These are phyloP conservation scores for Medicago lupulina DNA, from an alignment of 306 rosid genomes.

Conservation along the genomic window DNA sequence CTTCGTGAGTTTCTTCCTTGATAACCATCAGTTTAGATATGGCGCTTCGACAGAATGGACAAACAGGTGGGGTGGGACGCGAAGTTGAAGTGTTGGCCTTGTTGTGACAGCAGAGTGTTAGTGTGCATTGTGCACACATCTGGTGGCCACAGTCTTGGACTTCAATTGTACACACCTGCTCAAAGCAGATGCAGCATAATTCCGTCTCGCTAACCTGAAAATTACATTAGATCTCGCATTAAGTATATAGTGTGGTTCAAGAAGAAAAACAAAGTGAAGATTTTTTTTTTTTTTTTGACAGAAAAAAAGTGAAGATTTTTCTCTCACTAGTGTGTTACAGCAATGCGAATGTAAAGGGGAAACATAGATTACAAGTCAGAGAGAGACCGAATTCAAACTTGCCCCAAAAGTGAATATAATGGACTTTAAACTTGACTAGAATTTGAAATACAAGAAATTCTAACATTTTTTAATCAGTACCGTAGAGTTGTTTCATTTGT, in stretches of 20 bases:
- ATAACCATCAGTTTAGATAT: constrained; percentile 64
- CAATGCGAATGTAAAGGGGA: neutral
- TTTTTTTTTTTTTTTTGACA: no score
- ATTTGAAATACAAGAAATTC: no score
- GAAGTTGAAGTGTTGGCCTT: constrained; percentile 81
- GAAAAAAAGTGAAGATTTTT: neutral
- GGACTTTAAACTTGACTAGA: neutral
- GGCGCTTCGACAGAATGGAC: constrained; percentile 94
- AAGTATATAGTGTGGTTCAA: constrained; percentile 24
- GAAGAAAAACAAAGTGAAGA: neutral
- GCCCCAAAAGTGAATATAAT: neutral
- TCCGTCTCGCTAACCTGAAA: constrained; percentile 84
- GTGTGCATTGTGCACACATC: constrained; percentile 96
- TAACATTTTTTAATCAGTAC: no score
- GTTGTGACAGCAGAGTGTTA: constrained; percentile 94
- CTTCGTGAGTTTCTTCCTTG: constrained; percentile 56
- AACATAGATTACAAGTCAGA: neutral
- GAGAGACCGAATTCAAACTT: neutral
- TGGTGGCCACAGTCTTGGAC: constrained; percentile 90
- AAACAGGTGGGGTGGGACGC: constrained; percentile 71
- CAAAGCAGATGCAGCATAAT: constrained; percentile 94
- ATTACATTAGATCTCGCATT: constrained; percentile 30
- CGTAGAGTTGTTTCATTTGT: no score
- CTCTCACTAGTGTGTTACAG: neutral
- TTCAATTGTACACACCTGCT: constrained; percentile 85